Conservation (phyloP, 2,329 filamentous ascomycete genomes). For the Capronia coronata region DNA sequence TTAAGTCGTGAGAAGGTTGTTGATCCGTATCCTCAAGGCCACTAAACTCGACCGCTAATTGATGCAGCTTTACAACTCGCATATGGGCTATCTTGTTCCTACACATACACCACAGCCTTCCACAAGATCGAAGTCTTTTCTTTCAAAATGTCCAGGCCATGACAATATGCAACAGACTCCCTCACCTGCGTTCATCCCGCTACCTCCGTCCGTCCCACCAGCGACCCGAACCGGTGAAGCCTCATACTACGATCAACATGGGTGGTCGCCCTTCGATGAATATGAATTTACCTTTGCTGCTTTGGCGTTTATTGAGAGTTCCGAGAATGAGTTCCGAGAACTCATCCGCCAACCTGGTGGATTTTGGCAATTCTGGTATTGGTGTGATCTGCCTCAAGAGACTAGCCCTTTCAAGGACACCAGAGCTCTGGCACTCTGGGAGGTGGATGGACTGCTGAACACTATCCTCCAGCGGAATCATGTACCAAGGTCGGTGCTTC, state of each 20-base stretch:
- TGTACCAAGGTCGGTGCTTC: background rate
- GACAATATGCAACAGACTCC: slow-evolving; percentile 2
- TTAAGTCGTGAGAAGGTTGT: no score
- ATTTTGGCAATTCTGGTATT: slow-evolving; percentile 10
- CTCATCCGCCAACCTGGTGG: slow-evolving; percentile 7
- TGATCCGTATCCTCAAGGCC: no score
- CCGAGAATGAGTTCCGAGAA: background rate
- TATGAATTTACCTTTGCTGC: slow-evolving; percentile 9
- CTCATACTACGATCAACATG: slow-evolving; percentile 12
- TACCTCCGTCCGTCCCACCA: slow-evolving; percentile 4
- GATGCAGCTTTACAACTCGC: no score
- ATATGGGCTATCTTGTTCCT: no score
- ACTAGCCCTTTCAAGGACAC: slow-evolving; percentile 4
- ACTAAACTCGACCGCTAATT: no score
- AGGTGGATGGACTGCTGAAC: slow-evolving; percentile 11
- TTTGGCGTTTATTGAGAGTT: slow-evolving; percentile 2
- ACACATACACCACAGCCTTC: background rate
- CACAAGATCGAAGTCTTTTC: background rate
- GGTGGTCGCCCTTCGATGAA: slow-evolving; percentile 15
- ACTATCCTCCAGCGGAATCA: background rate
- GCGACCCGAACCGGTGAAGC: background rate
- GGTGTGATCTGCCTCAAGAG: slow-evolving; percentile 6
- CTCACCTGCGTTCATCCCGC: slow-evolving; percentile 12
- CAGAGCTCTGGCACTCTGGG: background rate
- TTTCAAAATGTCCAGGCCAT: background rate